Evolutionary conservation across 805 yeast species (phyloP).

Genomic region (Lipomyces sp.): DNA sequence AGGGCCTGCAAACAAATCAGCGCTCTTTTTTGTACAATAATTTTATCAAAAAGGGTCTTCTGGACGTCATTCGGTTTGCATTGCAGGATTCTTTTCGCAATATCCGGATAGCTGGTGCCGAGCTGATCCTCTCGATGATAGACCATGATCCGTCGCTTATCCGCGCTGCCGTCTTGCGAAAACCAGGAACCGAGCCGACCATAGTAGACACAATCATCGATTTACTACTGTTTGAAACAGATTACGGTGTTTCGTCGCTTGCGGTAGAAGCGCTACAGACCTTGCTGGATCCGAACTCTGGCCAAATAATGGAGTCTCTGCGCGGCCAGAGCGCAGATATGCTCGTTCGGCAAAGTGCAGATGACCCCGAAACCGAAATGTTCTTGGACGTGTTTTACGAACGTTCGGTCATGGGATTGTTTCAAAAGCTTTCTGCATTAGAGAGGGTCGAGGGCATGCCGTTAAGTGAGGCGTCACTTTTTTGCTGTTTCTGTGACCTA

Average conservation of each 20-base stretch:
- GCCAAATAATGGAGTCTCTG: conserved; percentile 16
- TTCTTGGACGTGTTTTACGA: conserved; percentile 61
- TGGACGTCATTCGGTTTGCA: conserved; percentile 69
- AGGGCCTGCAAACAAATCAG: conserved; percentile 58
- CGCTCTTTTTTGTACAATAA: conserved; percentile 61
- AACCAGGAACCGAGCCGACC: background rate
- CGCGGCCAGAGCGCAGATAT: conserved; percentile 15
- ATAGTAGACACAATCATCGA: conserved; percentile 46
- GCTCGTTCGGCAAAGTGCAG: conserved; percentile 19
- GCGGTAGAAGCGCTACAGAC: conserved; percentile 79
- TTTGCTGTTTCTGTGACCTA: conserved; percentile 65
- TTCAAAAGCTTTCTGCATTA: conserved; percentile 47
- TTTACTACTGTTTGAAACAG: conserved; percentile 58
- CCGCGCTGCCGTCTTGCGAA: conserved; percentile 13
- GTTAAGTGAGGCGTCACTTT: conserved; percentile 35
- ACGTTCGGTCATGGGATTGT: conserved; percentile 57
- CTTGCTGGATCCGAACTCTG: conserved; percentile 55
- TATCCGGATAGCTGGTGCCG: conserved; percentile 70
- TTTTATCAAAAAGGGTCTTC: conserved; percentile 65
- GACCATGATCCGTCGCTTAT: conserved; percentile 64
- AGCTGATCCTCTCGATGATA: conserved; percentile 70
- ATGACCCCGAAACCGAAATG: conserved; percentile 26
- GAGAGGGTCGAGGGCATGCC: background rate
- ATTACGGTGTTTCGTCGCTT: conserved; percentile 73
- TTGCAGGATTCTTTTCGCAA: conserved; percentile 48